These are phyloP conservation scores for Paraphaeosphaeria minitans DNA, from an alignment of 2,329 filamentous ascomycete species.

Conservation along the genomic window DNA sequence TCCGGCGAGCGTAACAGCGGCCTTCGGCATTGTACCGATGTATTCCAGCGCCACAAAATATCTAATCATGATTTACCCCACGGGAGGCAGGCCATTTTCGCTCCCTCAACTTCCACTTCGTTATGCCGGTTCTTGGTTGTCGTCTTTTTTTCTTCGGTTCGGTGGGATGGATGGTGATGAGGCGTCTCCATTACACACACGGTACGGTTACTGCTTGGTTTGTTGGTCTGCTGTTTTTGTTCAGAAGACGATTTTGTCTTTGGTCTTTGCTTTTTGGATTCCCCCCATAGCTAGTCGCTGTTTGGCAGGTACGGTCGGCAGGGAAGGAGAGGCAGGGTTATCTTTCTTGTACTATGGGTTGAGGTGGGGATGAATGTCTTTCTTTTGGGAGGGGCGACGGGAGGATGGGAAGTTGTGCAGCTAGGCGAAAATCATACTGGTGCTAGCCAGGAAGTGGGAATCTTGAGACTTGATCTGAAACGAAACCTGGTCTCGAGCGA, in stretches of 20 bases:
- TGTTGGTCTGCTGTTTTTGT: not conserved
- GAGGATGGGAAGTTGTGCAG: not conserved
- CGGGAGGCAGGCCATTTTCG: not conserved
- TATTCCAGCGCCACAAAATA: not conserved
- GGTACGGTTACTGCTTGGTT: not conserved
- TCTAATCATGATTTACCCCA: not conserved
- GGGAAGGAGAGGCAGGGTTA: not conserved
- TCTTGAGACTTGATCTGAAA: not conserved
- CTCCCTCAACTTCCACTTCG: not conserved
- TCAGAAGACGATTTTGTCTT: not conserved
- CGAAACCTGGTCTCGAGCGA: not conserved
- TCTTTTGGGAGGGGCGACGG: not conserved
- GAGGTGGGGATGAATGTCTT: not conserved
- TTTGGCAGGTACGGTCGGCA: not conserved
- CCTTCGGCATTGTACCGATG: not conserved
- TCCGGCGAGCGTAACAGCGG: not conserved
- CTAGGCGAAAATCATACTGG: not conserved
- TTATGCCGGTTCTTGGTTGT: not conserved
- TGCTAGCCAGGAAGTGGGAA: not conserved
- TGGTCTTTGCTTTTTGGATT: not conserved
- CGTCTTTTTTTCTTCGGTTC: not conserved
- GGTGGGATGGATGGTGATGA: not conserved
- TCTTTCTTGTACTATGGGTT: constrained; percentile 5
- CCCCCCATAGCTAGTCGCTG: constrained; percentile 1
- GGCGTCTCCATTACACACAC: not conserved